Base-by-base conservation (phyloP, 208 protist genomes). In the Acanthamoeba culbertsoni region DNA sequence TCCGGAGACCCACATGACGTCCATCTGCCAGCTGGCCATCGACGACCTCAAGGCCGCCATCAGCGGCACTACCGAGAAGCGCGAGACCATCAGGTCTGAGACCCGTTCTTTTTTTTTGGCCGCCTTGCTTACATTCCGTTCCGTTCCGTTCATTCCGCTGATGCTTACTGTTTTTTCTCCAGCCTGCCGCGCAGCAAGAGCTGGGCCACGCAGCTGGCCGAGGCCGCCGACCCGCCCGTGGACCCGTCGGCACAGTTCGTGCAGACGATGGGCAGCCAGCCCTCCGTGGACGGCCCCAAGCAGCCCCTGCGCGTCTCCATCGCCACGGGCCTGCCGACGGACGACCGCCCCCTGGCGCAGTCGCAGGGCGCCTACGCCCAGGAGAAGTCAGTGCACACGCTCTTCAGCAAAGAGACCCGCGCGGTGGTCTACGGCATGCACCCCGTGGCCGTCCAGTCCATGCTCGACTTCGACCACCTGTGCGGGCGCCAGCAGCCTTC, bases 1-100 rank as follows among this genome's bases (percentile, higher is more conserved):
- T 31, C 97, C 97, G 16, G 97, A 98, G 88, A 97, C 95, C n/a
- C 95, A 97, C 93, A 97, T 98, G 93, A 98, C 97, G 2, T 82
- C 94, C 53, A 97, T 98, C 51, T 96, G 98, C 5, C 37, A 96
- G 18, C 94, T 97, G 95, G 96, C 96, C 23, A 93, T 97, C 45
- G 91, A 94, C 26, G 86, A 63, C 53, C 42, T 53, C 18, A 46
- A 63, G 84, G 20, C 8, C 28, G 45, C 55, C 37, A 63, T 53
- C 0, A 1, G 42, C 63, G 35, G 33, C 59, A 35, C 18, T 4
- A 33, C 59, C 59, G 31, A 26, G 20, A 68, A 14, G 55, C 0
- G 23, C 6, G 1, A 5, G 12, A 59, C 28, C 53, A 59, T 26
- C 53, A 59, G 23, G 12, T 2, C 14, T 5, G 53, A 2, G 23